phyloP scores from a whole-genome alignment of 768 basidiomycete genomes.

The Boletus subparvulus region DNA sequence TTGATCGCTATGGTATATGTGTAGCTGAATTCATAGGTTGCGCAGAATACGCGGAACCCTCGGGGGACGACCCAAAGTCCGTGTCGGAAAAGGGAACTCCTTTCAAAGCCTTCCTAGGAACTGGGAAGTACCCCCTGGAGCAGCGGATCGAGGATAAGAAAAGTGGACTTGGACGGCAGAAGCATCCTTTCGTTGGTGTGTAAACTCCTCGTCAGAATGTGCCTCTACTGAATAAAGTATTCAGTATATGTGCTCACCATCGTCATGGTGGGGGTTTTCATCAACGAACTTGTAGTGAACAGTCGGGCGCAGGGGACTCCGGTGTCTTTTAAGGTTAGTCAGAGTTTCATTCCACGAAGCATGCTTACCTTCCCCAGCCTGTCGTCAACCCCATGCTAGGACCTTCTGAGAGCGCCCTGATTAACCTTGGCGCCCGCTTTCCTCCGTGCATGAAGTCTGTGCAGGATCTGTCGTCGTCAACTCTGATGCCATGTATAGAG shows the following conservation, averaged over 20 bases:
- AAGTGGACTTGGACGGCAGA: constrained; percentile 81
- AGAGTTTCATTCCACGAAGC: background rate
- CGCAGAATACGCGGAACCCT: constrained; percentile 67
- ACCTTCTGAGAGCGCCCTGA: constrained; percentile 79
- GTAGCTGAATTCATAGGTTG: background rate
- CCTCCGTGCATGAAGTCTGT: constrained; percentile 89
- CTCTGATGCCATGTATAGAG: constrained; percentile 57
- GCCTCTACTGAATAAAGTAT: background rate
- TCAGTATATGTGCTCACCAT: constrained; percentile 63
- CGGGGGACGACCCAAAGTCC: constrained; percentile 23
- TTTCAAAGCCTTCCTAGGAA: constrained; percentile 43
- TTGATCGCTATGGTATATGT: background rate
- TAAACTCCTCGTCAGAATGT: constrained; percentile 1
- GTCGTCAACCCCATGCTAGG: constrained; percentile 89
- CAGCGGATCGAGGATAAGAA: constrained; percentile 89
- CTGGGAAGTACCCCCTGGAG: constrained; percentile 59
- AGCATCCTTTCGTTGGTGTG: constrained; percentile 73
- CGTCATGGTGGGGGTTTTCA: constrained; percentile 71
- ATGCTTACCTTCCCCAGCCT: constrained; percentile 47
- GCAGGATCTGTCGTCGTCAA: constrained; percentile 50
- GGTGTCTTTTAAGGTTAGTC: constrained; percentile 75
- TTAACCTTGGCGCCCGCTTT: constrained; percentile 88
- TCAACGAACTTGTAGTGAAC: constrained; percentile 85
- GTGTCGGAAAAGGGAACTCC: constrained; percentile 42
- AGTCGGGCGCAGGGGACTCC: constrained; percentile 73